Conservation (phyloP, 768 basidiomycete genomes). For the Tulasnella sp. region DNA sequence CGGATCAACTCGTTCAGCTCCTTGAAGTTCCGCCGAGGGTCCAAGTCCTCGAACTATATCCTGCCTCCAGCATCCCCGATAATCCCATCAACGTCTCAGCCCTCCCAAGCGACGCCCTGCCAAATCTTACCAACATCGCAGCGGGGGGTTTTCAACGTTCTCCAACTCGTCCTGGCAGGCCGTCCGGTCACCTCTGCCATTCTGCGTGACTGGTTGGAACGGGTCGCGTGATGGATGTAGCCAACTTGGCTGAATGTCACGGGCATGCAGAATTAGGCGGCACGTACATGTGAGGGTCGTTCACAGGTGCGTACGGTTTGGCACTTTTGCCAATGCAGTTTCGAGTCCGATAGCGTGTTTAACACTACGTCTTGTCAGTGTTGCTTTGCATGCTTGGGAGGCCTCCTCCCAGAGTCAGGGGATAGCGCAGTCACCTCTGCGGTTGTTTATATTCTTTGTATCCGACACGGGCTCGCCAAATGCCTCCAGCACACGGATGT, state of each 20-base stretch:
- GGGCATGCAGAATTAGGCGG: conserved; percentile 11
- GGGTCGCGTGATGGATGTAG: no score
- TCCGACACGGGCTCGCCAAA: conserved; percentile 20
- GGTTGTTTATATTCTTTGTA: background rate
- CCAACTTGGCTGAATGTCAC: conserved; percentile 15
- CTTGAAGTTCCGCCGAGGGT: no score
- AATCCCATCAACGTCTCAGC: no score
- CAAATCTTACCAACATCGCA: no score
- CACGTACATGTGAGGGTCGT: conserved; percentile 27
- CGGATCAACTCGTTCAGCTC: no score
- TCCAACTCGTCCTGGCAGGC: no score
- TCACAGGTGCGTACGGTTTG: conserved; percentile 25
- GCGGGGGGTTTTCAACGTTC: no score
- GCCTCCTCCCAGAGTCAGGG: conserved; percentile 15
- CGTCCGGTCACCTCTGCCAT: no score
- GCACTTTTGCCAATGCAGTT: background rate
- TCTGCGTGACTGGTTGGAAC: no score
- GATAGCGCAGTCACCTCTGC: background rate
- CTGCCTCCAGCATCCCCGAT: no score
- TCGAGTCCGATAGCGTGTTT: background rate
- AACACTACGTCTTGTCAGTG: conserved; percentile 1
- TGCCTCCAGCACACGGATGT: conserved; percentile 14
- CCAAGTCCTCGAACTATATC: no score
- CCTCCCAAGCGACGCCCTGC: no score
- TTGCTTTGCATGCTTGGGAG: conserved; percentile 12